A percentile compares a stretch with the other conserved stretches of the same genome.
These are phyloP conservation scores for Picea engelmannii DNA, from an alignment of 83 land plant genomes.

Conservation along the genomic window DNA sequence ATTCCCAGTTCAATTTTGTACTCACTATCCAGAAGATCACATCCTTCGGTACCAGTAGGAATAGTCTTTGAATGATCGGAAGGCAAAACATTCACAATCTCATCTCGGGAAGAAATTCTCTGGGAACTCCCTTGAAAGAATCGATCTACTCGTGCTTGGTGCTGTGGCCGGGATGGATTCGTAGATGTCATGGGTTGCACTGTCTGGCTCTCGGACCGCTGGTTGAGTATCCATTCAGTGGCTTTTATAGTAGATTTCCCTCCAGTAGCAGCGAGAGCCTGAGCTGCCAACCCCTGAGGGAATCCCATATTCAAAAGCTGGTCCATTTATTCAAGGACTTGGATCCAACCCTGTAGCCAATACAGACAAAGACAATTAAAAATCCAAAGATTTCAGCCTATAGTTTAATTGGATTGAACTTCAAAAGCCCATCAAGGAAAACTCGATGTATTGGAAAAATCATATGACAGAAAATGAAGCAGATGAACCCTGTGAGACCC, in stretches of 20 bases:
- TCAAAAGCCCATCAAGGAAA: neutral
- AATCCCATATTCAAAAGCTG: conserved; percentile 81
- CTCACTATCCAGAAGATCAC: conserved; percentile 7
- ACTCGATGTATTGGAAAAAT: neutral
- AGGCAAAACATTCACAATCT: neutral
- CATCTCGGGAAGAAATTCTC: conserved; percentile 5
- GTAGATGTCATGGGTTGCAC: neutral
- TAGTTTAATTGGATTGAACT: neutral
- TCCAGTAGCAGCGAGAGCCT: conserved; percentile 89
- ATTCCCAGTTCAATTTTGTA: conserved; percentile 12
- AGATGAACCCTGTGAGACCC: neutral
- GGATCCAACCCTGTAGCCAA: neutral
- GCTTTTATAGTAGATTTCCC: conserved; percentile 68
- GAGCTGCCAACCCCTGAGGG: conserved; percentile 64
- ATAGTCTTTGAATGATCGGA: conserved; percentile 4
- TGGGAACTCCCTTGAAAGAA: conserved; percentile 18
- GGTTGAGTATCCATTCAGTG: conserved; percentile 83
- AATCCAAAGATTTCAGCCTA: neutral
- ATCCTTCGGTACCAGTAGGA: neutral
- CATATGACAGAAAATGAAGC: neutral
- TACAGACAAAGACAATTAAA: neutral
- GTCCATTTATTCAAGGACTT: conserved; percentile 38
- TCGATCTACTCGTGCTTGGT: conserved; percentile 15
- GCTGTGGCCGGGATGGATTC: neutral
- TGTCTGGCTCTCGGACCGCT: conserved; percentile 14